phyloP scores from a whole-genome alignment of 2,329 filamentous ascomycete genomes.

The Ustilaginoidea virens region DNA sequence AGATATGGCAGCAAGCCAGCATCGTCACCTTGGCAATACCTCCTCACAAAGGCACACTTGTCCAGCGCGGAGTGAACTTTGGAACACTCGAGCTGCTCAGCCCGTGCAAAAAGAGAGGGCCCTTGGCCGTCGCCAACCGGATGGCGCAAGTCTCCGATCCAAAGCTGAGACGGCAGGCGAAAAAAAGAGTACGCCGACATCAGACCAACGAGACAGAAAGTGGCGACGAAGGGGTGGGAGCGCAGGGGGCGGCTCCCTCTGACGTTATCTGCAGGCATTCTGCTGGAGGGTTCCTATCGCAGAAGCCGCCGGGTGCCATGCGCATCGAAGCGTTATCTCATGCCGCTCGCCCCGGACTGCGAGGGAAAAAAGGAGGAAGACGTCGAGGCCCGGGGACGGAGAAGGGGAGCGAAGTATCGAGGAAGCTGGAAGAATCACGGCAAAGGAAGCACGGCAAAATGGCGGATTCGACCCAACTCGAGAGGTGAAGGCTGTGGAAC shows the following conservation, averaged over 20 bases:
- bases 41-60: slow-evolving; percentile 72
- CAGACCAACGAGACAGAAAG: slow-evolving; percentile 29
- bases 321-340: slow-evolving; percentile 1
- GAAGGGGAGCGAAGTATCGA: not conserved
- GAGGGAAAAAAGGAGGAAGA: too few relatives aligned
- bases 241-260: slow-evolving; percentile 23
- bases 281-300: slow-evolving; percentile 8
- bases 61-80: slow-evolving; percentile 63
- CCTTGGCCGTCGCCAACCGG: too few relatives aligned
- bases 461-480: too few relatives aligned
- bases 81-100: slow-evolving; percentile 45
- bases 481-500: too few relatives aligned
- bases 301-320: not conserved
- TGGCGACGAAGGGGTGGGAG: slow-evolving; percentile 33
- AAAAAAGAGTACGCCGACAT: slow-evolving; percentile 30
- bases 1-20: slow-evolving; percentile 83
- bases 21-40: slow-evolving; percentile 77
- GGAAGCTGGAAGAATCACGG: too few relatives aligned
- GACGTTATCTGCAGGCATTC: slow-evolving; percentile 6
- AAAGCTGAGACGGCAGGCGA: too few relatives aligned
- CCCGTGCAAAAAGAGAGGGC: slow-evolving; percentile 9
- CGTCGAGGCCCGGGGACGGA: not conserved
- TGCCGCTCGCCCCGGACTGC: too few relatives aligned
- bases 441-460: too few relatives aligned
- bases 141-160: too few relatives aligned